Evolutionary conservation across 2,329 filamentous ascomycete species (phyloP), one percentile per base, ranked within the genome.

Genomic region (Aspergillus sp.): DNA sequence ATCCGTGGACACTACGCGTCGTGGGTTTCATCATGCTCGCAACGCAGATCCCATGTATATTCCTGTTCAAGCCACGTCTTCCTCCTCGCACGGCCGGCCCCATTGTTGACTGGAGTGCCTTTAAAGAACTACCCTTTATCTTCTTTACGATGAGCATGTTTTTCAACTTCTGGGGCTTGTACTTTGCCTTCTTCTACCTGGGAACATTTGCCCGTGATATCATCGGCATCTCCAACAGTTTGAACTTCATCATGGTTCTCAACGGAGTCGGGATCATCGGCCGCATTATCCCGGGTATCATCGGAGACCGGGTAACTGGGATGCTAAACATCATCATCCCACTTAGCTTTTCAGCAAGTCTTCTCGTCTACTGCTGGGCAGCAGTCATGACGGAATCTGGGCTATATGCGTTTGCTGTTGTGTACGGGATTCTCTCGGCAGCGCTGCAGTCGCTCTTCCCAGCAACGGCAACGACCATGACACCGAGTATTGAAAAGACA

Each of bases 101-200:
- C 0, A 43, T 81, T 5, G 63, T 83, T 5, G 81, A 84, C 39
- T 74, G 70, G 71, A 63, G 61, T 1, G 79, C 80, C 0, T 82
- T 85, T 51, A 69, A 59, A 33, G 81, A 85, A 54, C 51, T 66
- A 0, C 68, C 78, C 10, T 85, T 82, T 45, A 56, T 72, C 0
- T 56, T 77, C 7, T 76, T 76, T 49, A 62, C 70, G 1, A 40
- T 69, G 2, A 71, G 72, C 5, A 68, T 71, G 47, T 73, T 71
- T 44, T 62, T 72, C 42, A 59, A 58, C 44, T 79, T 78, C 55
- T 66, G 71, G 49, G 72, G 74, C 1, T 58, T 79, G 1, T 83
- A 81, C 51, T 76, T 81, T 44, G 73, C 73, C 5, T 81, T 80
- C 53, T 82, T 77, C 63, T 85, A 82, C 60, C 58, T 83, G 29